Evolutionary conservation across 768 basidiomycete species (phyloP).

Genomic region (Lyophyllum decastes): DNA sequence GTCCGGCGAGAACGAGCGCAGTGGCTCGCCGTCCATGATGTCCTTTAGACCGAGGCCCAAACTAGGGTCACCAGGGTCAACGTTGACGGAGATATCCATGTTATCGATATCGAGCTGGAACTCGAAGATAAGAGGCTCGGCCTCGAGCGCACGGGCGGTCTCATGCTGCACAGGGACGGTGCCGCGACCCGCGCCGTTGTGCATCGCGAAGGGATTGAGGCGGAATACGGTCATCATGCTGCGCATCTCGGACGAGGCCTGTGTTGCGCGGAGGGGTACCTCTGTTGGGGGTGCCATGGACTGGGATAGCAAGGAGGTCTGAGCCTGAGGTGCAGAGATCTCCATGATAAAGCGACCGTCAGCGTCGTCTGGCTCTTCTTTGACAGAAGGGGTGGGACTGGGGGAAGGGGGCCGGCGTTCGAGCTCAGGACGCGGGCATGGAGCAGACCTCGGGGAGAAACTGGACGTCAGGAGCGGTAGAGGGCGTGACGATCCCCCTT

Average conservation of each 20-base stretch:
- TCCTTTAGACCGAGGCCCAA: neutral
- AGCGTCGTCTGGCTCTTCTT: conserved; percentile 40
- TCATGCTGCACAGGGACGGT: conserved; percentile 36
- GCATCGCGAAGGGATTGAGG: conserved; percentile 75
- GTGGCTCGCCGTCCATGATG: neutral
- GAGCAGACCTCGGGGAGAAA: neutral
- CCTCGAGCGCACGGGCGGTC: conserved; percentile 58
- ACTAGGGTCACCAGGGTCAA: conserved; percentile 15
- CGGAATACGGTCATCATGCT: conserved; percentile 79
- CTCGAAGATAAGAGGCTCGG: conserved; percentile 64
- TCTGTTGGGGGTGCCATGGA: conserved; percentile 57
- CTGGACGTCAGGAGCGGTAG: neutral
- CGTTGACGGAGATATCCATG: conserved; percentile 7
- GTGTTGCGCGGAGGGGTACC: conserved; percentile 76
- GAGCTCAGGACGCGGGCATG: neutral
- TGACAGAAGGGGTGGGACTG: conserved; percentile 27
- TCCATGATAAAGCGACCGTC: conserved; percentile 49
- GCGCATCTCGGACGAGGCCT: conserved; percentile 70
- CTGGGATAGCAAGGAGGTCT: conserved; percentile 28
- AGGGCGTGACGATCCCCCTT: neutral
- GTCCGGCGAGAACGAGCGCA: conserved; percentile 41
- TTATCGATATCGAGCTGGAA: conserved; percentile 55
- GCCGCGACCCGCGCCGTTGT: conserved; percentile 47
- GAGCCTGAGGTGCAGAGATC: conserved; percentile 24
- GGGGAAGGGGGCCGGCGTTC: conserved; percentile 7